Evolutionary conservation across 192 early-diverging fungal genomes (phyloP).

Genomic region (Backusella psychrophila): DNA sequence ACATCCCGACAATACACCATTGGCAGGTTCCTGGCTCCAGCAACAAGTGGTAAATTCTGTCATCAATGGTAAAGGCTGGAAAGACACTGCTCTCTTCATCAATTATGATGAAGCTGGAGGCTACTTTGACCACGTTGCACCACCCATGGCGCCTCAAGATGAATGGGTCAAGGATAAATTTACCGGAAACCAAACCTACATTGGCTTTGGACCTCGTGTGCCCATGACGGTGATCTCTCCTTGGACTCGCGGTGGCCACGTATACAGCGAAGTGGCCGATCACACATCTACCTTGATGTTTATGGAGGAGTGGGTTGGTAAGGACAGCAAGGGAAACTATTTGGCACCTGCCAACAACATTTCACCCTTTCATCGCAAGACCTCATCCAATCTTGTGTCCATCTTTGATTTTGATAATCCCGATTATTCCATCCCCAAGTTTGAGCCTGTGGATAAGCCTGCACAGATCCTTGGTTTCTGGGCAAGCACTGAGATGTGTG

Average conservation of each 20-base stretch:
- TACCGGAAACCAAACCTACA: background rate
- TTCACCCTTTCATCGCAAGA: background rate
- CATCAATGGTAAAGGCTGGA: slow-evolving; percentile 11
- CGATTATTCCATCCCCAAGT: background rate
- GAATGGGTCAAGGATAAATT: slow-evolving; percentile 15
- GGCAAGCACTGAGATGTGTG: background rate
- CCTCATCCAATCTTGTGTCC: background rate
- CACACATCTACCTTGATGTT: slow-evolving; percentile 20
- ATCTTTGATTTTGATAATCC: slow-evolving; percentile 1
- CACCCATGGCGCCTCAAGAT: slow-evolving; percentile 4
- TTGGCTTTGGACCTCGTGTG: slow-evolving; percentile 17
- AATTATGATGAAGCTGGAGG: slow-evolving; percentile 32
- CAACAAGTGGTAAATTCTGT: slow-evolving; percentile 29
- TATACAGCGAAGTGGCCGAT: slow-evolving; percentile 24
- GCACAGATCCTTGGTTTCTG: slow-evolving; percentile 5
- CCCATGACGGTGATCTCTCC: slow-evolving; percentile 22
- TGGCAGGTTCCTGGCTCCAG: slow-evolving; percentile 30
- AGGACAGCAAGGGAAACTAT: slow-evolving; percentile 11
- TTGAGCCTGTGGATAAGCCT: background rate
- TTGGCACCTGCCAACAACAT: slow-evolving; percentile 18
- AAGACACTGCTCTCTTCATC: slow-evolving; percentile 24
- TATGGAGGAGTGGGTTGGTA: slow-evolving; percentile 26
- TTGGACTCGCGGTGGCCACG: slow-evolving; percentile 23
- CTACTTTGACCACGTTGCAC: slow-evolving; percentile 23
- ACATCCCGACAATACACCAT: slow-evolving; percentile 20